These are phyloP conservation scores for Neurospora sp. DNA, from an alignment of 495 filamentous ascomycete species.

Conservation along the genomic window DNA sequence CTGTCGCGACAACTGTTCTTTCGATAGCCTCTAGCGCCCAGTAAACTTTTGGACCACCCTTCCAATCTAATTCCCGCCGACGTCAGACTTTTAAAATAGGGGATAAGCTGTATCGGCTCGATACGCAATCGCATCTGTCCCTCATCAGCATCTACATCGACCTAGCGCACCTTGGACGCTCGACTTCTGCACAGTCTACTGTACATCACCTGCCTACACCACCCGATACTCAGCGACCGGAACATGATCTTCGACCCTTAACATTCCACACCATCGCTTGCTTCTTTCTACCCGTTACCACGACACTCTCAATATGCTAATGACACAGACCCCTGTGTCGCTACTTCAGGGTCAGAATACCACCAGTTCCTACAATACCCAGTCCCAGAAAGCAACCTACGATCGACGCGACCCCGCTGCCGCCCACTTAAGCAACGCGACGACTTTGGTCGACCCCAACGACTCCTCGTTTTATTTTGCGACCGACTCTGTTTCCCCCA, in stretches of 20 bases:
- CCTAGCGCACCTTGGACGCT: not conserved
- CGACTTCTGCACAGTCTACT: not conserved
- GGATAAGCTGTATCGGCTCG: not conserved
- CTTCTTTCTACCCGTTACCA: not conserved
- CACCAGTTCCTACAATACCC: constrained; percentile 24
- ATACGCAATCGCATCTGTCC: not conserved
- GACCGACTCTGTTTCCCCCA: constrained; percentile 27
- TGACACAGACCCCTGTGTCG: constrained; percentile 40
- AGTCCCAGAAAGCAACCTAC: constrained; percentile 9
- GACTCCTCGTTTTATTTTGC: not conserved
- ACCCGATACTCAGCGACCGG: not conserved
- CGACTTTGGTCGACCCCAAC: constrained; percentile 26
- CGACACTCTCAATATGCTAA: constrained; percentile 30
- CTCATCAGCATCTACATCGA: not conserved
- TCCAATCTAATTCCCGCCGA: not conserved
- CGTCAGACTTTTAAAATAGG: not conserved
- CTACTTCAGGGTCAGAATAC: constrained; percentile 36
- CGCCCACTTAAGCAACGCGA: constrained; percentile 22
- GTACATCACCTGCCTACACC: not conserved
- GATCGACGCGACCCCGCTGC: constrained; percentile 4
- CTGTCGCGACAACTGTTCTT: constrained; percentile 13
- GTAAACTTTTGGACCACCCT: not conserved
- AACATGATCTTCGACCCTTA: not conserved
- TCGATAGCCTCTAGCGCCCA: constrained; percentile 16
- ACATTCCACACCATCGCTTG: not conserved